Percentiles rank a stretch among this genome's conserved stretches.
Conservation (phyloP, 2,329 filamentous ascomycete species). For the Cladosporium oxysporum region DNA sequence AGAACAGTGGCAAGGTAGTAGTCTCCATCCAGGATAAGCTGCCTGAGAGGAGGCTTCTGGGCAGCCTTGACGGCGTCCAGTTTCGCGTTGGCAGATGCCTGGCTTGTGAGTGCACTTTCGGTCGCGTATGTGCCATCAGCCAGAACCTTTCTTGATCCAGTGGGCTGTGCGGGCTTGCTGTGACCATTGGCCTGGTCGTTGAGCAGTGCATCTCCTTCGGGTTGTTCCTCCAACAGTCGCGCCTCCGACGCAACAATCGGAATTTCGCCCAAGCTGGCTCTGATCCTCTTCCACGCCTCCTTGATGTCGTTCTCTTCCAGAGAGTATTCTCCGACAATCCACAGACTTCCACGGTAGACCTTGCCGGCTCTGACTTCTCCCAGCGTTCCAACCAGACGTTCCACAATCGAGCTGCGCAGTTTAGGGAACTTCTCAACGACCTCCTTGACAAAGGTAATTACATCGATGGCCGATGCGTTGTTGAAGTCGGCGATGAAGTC, state of each 20-base stretch:
- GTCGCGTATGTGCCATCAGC: constrained; percentile 98
- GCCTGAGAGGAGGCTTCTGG: constrained; percentile 90
- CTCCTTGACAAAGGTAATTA: constrained; percentile 98
- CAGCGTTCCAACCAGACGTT: constrained; percentile 84
- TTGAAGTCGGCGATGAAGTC: constrained; percentile 99
- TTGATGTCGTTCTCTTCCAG: constrained; percentile 90
- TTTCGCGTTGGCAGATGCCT: constrained; percentile 84
- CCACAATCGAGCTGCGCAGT: constrained; percentile 81
- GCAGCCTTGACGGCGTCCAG: constrained; percentile 96
- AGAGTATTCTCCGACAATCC: constrained; percentile 98
- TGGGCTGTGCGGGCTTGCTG: constrained; percentile 72
- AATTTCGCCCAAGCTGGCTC: constrained; percentile 91
- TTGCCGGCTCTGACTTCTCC: constrained; percentile 94
- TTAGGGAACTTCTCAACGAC: constrained; percentile 97
- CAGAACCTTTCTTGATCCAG: constrained; percentile 85
- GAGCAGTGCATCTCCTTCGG: constrained; percentile 63
- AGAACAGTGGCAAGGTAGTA: constrained; percentile 94
- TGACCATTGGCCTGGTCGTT: constrained; percentile 77
- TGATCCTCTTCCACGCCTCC: constrained; percentile 95
- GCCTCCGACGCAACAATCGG: constrained; percentile 96
- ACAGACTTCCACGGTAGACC: constrained; percentile 93
- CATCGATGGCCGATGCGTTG: constrained; percentile 93
- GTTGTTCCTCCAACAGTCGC: constrained; percentile 79
- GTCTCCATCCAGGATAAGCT: constrained; percentile 94
- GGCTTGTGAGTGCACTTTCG: constrained; percentile 91